phyloP scores from a whole-genome alignment of 2,329 filamentous ascomycete genomes.

The Neonectria punicea region DNA sequence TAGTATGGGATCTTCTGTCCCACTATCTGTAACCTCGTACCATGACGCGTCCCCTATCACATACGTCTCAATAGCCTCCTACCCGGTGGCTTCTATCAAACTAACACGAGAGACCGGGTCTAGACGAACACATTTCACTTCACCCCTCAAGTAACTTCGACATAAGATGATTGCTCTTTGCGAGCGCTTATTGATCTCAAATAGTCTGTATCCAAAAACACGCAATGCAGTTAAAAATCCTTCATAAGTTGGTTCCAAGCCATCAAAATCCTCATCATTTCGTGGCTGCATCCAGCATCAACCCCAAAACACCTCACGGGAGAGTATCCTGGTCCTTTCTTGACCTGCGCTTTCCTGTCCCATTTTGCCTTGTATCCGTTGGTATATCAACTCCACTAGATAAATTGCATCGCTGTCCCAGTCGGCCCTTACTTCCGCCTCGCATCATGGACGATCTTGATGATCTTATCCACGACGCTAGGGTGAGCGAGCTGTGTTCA shows the following conservation, averaged over 20 bases:
- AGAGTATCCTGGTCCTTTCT: conserved; percentile 28
- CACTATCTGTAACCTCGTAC: neutral
- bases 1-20: neutral
- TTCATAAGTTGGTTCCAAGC: conserved; percentile 31
- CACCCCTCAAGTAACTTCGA: neutral
- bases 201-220: conserved; percentile 29
- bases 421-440: conserved; percentile 59
- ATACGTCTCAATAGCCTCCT: neutral
- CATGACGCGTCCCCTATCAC: conserved; percentile 19
- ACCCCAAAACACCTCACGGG: conserved; percentile 42
- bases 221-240: conserved; percentile 38
- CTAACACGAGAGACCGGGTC: neutral
- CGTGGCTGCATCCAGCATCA: conserved; percentile 36
- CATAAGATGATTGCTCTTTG: conserved; percentile 20
- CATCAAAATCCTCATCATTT: conserved; percentile 34
- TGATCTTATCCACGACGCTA: conserved; percentile 88
- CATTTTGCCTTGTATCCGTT: conserved; percentile 38
- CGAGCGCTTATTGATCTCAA: conserved; percentile 25
- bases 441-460: conserved; percentile 77
- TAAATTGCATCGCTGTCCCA: conserved; percentile 27
- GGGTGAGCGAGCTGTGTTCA: conserved; percentile 82
- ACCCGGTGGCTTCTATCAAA: neutral
- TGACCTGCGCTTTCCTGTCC: conserved; percentile 29
- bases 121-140: neutral
- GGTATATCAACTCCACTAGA: conserved; percentile 43